Percentiles rank a stretch among this genome's conserved stretches.
These are phyloP conservation scores for Stemphylium beticola DNA, from an alignment of 2,329 filamentous ascomycete genomes.

Conservation along the genomic window DNA sequence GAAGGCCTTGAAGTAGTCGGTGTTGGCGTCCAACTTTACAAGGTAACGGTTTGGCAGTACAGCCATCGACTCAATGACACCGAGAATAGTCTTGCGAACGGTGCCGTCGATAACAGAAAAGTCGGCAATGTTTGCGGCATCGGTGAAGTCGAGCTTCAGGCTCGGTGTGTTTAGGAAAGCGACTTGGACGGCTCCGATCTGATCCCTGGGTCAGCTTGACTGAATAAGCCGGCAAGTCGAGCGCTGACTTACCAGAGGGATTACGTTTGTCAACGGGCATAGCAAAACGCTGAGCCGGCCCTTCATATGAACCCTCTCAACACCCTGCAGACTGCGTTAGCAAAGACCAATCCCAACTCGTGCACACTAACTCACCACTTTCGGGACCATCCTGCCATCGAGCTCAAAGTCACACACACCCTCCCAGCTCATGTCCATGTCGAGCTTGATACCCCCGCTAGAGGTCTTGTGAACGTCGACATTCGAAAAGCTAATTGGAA, in stretches of 20 bases:
- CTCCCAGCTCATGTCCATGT: slow-evolving; percentile 57
- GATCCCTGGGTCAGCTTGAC: slow-evolving; percentile 8
- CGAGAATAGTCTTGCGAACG: slow-evolving; percentile 55
- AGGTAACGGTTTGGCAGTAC: slow-evolving; percentile 59
- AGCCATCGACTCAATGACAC: slow-evolving; percentile 54
- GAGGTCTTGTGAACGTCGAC: slow-evolving; percentile 56
- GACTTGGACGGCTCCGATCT: slow-evolving; percentile 58
- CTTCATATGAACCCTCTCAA: slow-evolving; percentile 54
- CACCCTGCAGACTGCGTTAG: slow-evolving; percentile 44
- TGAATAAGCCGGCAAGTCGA: not conserved
- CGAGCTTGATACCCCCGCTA: slow-evolving; percentile 56
- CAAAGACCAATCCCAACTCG: not conserved
- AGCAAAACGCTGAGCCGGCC: slow-evolving; percentile 55
- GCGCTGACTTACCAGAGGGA: slow-evolving; percentile 53
- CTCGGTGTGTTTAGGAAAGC: slow-evolving; percentile 58
- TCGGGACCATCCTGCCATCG: slow-evolving; percentile 55
- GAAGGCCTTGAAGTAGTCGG: slow-evolving; percentile 58
- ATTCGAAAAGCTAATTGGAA: slow-evolving; percentile 51
- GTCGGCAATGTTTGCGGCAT: slow-evolving; percentile 56
- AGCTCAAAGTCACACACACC: slow-evolving; percentile 57
- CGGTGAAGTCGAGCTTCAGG: slow-evolving; percentile 57
- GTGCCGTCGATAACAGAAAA: slow-evolving; percentile 50
- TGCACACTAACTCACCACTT: slow-evolving; percentile 33
- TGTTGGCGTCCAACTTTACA: slow-evolving; percentile 55
- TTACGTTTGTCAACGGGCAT: slow-evolving; percentile 53